Evolutionary conservation across 352 stramenopile genomes (phyloP).

Genomic region (Phytophthora sansomeana): DNA sequence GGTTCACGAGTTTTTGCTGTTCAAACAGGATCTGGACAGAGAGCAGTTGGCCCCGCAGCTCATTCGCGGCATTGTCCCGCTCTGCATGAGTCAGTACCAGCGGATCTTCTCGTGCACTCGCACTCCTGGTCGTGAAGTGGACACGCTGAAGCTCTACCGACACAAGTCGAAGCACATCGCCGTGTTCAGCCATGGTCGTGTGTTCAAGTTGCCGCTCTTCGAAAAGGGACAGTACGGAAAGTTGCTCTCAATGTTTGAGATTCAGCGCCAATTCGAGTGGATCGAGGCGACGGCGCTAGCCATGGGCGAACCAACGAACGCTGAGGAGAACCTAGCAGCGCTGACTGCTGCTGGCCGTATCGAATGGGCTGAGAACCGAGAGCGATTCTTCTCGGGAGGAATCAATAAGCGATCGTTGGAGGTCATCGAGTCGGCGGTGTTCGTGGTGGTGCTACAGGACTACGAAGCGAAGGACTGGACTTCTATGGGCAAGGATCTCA

Average conservation of each 20-base stretch:
- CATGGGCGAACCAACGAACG: slow-evolving; percentile 39
- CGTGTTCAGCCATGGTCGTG: slow-evolving; percentile 86
- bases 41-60: slow-evolving; percentile 84
- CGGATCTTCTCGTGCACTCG: slow-evolving; percentile 92
- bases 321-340: slow-evolving; percentile 71
- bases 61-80: slow-evolving; percentile 86
- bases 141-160: slow-evolving; percentile 79
- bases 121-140: slow-evolving; percentile 87
- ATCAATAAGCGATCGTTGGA: slow-evolving; percentile 89
- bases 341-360: slow-evolving; percentile 87
- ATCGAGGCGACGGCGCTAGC: slow-evolving; percentile 62
- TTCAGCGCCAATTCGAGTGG: slow-evolving; percentile 83
- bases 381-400: slow-evolving; percentile 89
- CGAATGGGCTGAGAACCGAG: slow-evolving; percentile 89
- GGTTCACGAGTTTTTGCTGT: slow-evolving; percentile 85
- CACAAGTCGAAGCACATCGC: slow-evolving; percentile 88
- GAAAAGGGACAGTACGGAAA: slow-evolving; percentile 82
- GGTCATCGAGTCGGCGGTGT: slow-evolving; percentile 79
- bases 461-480: slow-evolving; percentile 66
- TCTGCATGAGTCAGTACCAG: slow-evolving; percentile 93
- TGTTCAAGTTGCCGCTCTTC: slow-evolving; percentile 91
- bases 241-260: slow-evolving; percentile 77
- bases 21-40: slow-evolving; percentile 88
- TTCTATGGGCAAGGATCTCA: slow-evolving; percentile 76
- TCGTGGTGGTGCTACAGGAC: slow-evolving; percentile 82